These are phyloP conservation scores for Rhynchosporium secalis DNA, from an alignment of 2,329 filamentous ascomycete genomes.

Conservation along the genomic window DNA sequence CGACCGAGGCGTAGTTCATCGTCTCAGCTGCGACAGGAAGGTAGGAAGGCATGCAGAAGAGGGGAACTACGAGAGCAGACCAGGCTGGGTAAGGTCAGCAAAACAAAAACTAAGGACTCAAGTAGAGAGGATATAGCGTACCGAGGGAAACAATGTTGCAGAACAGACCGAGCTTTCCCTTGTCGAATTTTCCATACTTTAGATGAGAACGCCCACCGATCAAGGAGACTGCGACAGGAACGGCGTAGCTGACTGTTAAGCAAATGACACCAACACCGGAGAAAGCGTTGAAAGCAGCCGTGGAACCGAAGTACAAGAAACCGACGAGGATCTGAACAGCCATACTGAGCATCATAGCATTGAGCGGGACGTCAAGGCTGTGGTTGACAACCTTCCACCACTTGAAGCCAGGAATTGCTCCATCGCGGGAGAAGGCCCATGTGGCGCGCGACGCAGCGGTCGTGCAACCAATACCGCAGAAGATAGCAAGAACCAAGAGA, in stretches of 20 bases:
- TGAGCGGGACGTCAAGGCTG: constrained; percentile 64
- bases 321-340: constrained; percentile 62
- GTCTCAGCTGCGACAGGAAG: constrained; percentile 58
- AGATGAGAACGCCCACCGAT: constrained; percentile 53
- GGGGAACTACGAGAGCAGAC: constrained; percentile 67
- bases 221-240: constrained; percentile 65
- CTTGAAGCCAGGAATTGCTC: constrained; percentile 63
- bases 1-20: constrained; percentile 64
- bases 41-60: constrained; percentile 71
- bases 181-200: constrained; percentile 58
- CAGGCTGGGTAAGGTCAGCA: constrained; percentile 50
- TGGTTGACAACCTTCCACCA: constrained; percentile 62
- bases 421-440: constrained; percentile 71
- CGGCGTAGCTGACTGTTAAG: constrained; percentile 66
- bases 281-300: constrained; percentile 71
- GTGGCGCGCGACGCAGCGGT: constrained; percentile 67
- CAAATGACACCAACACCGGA: constrained; percentile 70
- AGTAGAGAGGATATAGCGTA: not conserved
- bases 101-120: too few relatives aligned
- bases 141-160: constrained; percentile 51
- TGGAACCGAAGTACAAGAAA: constrained; percentile 68
- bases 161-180: constrained; percentile 60
- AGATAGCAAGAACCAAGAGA: constrained; percentile 63
- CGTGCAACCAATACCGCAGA: constrained; percentile 69
- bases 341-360: constrained; percentile 73